These are phyloP conservation scores for Phoma sp. DNA, from an alignment of 2,329 filamentous ascomycete genomes.

Conservation along the genomic window DNA sequence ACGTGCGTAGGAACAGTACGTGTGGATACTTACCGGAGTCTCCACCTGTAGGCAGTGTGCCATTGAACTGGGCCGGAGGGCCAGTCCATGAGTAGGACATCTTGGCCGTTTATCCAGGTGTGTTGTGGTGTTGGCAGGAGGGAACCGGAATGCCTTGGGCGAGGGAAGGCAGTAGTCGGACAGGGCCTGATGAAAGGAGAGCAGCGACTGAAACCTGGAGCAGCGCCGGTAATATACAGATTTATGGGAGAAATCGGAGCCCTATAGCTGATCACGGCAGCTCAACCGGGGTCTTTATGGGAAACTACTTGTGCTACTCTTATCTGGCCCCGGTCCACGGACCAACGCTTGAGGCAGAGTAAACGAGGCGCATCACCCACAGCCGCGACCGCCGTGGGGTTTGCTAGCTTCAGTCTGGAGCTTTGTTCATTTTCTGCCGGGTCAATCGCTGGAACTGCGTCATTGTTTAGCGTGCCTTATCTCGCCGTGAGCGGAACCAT, in stretches of 20 bases:
- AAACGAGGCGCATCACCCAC: conserved; percentile 43
- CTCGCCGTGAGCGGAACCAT: conserved; percentile 28
- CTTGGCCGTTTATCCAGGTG: conserved; percentile 25
- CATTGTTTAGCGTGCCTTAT: conserved; percentile 36
- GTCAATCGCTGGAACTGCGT: conserved; percentile 31
- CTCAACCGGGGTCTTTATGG: conserved; percentile 35
- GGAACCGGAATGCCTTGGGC: conserved; percentile 14
- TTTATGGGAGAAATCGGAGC: conserved; percentile 39
- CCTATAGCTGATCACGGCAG: conserved; percentile 39
- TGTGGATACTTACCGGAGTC: conserved; percentile 71
- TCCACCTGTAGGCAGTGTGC: conserved; percentile 69
- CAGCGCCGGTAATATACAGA: conserved; percentile 39
- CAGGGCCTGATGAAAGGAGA: conserved; percentile 19
- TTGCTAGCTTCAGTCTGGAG: conserved; percentile 38
- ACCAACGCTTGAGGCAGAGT: conserved; percentile 42
- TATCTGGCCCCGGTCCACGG: conserved; percentile 47
- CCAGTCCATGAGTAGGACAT: conserved; percentile 59
- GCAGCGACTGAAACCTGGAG: conserved; percentile 26
- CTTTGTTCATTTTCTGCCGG: conserved; percentile 43
- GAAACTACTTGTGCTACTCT: conserved; percentile 43
- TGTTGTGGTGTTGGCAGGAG: conserved; percentile 13
- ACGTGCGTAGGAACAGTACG: conserved; percentile 26
- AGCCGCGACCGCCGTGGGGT: conserved; percentile 47
- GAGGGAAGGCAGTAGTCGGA: conserved; percentile 17
- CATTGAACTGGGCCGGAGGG: conserved; percentile 55